Evolutionary conservation across 495 filamentous ascomycete genomes (phyloP), one percentile per base, ranked within the genome.

Genomic region (Lentithecium fluviatile): DNA sequence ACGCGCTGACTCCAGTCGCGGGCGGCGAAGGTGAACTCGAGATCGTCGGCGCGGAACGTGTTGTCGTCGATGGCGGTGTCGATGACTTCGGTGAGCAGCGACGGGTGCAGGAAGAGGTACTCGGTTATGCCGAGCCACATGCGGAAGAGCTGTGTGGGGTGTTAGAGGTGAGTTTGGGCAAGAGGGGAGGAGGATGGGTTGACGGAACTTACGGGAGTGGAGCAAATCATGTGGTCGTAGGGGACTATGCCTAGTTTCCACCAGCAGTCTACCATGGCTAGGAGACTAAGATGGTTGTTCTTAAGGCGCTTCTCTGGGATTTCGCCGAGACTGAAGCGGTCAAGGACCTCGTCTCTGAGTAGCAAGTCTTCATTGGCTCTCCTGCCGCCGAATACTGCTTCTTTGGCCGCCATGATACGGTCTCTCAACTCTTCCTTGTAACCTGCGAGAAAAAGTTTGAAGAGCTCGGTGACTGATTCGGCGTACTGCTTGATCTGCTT

Each of bases 231-330:
- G 77, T 98, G 94, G 73, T 97, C 92, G 73, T 97, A 98, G 0
- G 94, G 94, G 32, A 94, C 88, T 62, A 96, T 98, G 32, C 86
- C 88, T 13, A 96, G 79, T 58, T 88, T 88, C 73, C 85, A 92
- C 94, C 94, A 98, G 74, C 91, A 97, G 75, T 98, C 94, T 25
- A 97, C 94, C 83, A 98, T 98, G n/a, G 93, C 95, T 37, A 98
- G 82, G 48, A 98, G 81, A 74, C 84, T 88, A 29, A 98, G 78
- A 72, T 98, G 94, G 68, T 90, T 97, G 74, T 98, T 98, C 24
- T 87, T 90, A 19, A 86, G 78, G 0, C 85, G 77, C 66, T 83
- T 78, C 59, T 85, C 83, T 58, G 86, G 76, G 61, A 76, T 61
- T 74, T 89, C 79, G 17, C 87, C 85, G 1, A 97, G 76, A 40